Base-by-base conservation (phyloP, 805 yeast genomes). In the Candida xiaguanensis region DNA sequence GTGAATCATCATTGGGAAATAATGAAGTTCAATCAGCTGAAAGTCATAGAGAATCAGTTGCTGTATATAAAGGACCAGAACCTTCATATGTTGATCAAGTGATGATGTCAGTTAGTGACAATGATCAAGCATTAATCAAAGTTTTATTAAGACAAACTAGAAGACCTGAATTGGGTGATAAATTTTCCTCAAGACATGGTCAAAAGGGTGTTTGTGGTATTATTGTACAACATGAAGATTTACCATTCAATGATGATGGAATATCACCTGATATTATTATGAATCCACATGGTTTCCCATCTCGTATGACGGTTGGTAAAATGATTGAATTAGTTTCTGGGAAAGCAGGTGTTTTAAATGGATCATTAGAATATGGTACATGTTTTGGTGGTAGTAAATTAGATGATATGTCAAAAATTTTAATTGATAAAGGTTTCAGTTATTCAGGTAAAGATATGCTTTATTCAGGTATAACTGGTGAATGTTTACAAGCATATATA, bases 231-330 rank as follows among this genome's bases (percentile, higher is more conserved):
- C 98, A 91, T 59, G 98, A 91, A 52, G 99, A 91, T 56, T 74
- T 91, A 74, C 99, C 99, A 11, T 91, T 91, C 65, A 87, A 82
- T 57, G 98, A 93, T 52, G 77, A 81, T 42, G 99, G 99, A 58
- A 77, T 93, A 18, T 72, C 79, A 3, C 99, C 99, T 0, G 99
- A 91, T 67, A 90, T 91, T 48, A 91, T 91, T 55, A 91, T 91
- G 97, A 91, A 91, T 58, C 99, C 99, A 1, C 99, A 91, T 62
- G 99, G 97, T 70, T 93, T 91, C 82, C 99, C 99, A 46, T 91
- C 98, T 25, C 95, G 99, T 77, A 93, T 93, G 99, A 93, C 99
- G 28, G 98, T 93, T 14, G 99, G 99, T 43, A 93, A 93, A 65
- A 91, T 93, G 98, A 80, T 93, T 49, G 99, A 93, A 63, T 73